Evolutionary conservation across 331 rosid genomes (phyloP), one percentile per base, ranked within the genome.

Genomic region (Quercus tomentella): DNA sequence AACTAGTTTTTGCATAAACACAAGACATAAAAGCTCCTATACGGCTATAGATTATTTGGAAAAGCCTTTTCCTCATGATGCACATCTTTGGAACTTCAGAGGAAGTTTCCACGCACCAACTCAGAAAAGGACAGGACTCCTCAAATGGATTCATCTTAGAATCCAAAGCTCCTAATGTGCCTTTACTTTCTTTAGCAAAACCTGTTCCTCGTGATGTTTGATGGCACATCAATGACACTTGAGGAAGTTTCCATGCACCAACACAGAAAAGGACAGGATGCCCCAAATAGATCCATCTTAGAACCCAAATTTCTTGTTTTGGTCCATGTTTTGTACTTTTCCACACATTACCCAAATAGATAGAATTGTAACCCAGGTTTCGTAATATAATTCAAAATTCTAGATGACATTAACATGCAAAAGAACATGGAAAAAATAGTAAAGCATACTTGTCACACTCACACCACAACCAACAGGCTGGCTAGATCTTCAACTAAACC

Each of bases 401-500:
- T 3, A 43, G 63, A 30, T 30, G 28, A 52, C 14, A 28, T 60
- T 33, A 7, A 79, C 5, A 43, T 25, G 66, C 30, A 70, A 23
- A 65, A 30, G 22, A 56, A 57, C 73, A 72, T 49, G 66, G 66
- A 21, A 25, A 41, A 77, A 79, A 57, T 26, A 31, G 18, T 21
- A 15, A 66, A 56, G 45, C 62, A 23, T 20, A 67, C 71, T 73
- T 75, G 54, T 51, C 45, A 73, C 33, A 83, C 31, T 66, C 45
- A 70, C 28, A 81, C 31, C 60, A 84, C 25, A 21, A 18, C 23
- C 21, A 76, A 37, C 70, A 26, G 5, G 70, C 77, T 11, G 80
- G 66, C 79, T 70, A 56, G 51, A 84, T 65, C 65, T 75, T 73
- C 77, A 73, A 73, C 72, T 31, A 15, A 75, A 74, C 52, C 52